Evolutionary conservation across 2,329 filamentous ascomycete genomes (phyloP).

Genomic region (Fusarium anguioides): DNA sequence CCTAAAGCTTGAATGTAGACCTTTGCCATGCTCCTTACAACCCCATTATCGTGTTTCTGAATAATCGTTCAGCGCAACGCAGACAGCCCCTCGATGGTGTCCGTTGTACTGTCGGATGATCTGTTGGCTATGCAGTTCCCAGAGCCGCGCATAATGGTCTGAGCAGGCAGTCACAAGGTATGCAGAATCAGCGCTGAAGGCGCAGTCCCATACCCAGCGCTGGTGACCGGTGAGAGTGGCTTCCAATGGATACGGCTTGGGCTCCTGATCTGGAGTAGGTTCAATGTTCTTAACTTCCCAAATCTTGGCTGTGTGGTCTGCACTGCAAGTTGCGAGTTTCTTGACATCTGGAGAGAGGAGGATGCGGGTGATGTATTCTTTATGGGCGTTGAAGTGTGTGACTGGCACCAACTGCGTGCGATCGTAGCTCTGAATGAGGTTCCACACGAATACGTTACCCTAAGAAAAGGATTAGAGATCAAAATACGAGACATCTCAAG

Average conservation of each 20-base stretch:
- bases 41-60: constrained; percentile 63
- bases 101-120: constrained; percentile 97
- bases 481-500: not conserved
- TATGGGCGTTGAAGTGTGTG: constrained; percentile 89
- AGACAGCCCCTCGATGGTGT: constrained; percentile 90
- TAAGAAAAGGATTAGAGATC: constrained; percentile 52
- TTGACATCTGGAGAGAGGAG: constrained; percentile 93
- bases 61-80: constrained; percentile 92
- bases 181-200: constrained; percentile 91
- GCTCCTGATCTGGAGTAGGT: constrained; percentile 54
- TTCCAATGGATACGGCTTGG: constrained; percentile 79
- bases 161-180: constrained; percentile 94
- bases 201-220: constrained; percentile 97
- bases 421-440: constrained; percentile 85
- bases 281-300: constrained; percentile 88
- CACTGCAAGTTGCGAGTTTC: constrained; percentile 92
- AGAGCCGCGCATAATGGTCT: constrained; percentile 91
- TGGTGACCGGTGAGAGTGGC: constrained; percentile 91
- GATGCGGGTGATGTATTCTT: constrained; percentile 91
- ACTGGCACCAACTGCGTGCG: constrained; percentile 86
- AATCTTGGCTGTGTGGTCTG: constrained; percentile 94
- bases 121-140: constrained; percentile 87
- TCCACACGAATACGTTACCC: constrained; percentile 98
- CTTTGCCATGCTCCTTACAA: constrained; percentile 16
- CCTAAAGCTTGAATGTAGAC: constrained; percentile 18